A percentile compares a stretch with the other conserved stretches of the same genome.
These are phyloP conservation scores for Fusarium nurragi DNA, from an alignment of 2,329 filamentous ascomycete species.

Conservation along the genomic window DNA sequence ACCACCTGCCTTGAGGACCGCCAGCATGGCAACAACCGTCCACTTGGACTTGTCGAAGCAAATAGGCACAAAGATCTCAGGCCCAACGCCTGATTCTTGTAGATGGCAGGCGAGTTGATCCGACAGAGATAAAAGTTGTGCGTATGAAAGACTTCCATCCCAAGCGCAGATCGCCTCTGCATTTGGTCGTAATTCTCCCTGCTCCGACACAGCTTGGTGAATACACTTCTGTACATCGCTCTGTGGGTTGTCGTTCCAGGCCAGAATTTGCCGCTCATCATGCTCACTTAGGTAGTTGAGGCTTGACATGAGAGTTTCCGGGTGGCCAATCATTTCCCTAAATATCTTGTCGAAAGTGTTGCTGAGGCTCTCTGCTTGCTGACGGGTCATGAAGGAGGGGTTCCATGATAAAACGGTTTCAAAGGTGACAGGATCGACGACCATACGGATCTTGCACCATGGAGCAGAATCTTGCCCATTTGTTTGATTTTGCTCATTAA, in stretches of 20 bases:
- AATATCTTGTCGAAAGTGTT: constrained; percentile 62
- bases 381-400: constrained; percentile 51
- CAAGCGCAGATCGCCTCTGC: constrained; percentile 54
- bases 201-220: constrained; percentile 54
- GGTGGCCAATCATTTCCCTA: constrained; percentile 51
- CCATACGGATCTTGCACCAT: constrained; percentile 35
- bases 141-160: constrained; percentile 56
- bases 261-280: constrained; percentile 60
- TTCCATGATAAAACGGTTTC: constrained; percentile 46
- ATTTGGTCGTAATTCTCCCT: constrained; percentile 47
- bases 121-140: constrained; percentile 52
- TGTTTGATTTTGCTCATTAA: constrained; percentile 37
- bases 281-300: constrained; percentile 60
- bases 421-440: constrained; percentile 30
- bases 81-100: constrained; percentile 34
- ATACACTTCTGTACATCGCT: constrained; percentile 51
- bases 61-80: constrained; percentile 42
- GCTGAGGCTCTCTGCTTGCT: constrained; percentile 57
- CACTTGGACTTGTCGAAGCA: constrained; percentile 47
- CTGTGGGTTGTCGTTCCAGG: constrained; percentile 25
- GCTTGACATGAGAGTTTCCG: constrained; percentile 52
- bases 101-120: constrained; percentile 47
- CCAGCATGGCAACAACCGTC: constrained; percentile 43
- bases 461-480: not conserved
- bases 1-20: constrained; percentile 41